phyloP scores from a whole-genome alignment of 83 land plant species.

The Diphasiastrum complanatum region DNA sequence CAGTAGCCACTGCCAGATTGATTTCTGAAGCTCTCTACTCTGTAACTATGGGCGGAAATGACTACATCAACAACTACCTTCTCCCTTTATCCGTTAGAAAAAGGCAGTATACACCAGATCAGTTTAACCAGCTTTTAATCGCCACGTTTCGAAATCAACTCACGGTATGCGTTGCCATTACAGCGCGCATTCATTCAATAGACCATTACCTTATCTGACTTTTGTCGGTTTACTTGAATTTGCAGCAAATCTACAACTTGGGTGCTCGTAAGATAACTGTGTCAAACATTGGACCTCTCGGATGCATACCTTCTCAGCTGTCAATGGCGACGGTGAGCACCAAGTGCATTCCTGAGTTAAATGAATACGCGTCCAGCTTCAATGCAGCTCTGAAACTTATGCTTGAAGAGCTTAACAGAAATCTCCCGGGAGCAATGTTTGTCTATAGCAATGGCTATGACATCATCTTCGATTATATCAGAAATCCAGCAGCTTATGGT shows the following conservation, averaged over 20 bases:
- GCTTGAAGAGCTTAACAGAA: constrained; percentile 29
- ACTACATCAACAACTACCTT: too few species aligned
- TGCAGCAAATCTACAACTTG: constrained; percentile 47
- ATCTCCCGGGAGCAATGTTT: constrained; percentile 28
- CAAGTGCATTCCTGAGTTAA: constrained; percentile 32
- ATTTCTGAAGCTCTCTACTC: too few species aligned
- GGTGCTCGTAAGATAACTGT: constrained; percentile 59
- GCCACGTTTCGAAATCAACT: too few species aligned
- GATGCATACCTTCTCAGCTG: constrained; percentile 53
- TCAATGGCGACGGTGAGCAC: constrained; percentile 34
- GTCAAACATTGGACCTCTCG: constrained; percentile 56
- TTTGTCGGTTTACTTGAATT: too few species aligned
- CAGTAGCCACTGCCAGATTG: too few species aligned
- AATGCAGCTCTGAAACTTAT: constrained; percentile 35
- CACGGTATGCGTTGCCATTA: too few species aligned
- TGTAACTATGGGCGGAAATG: too few species aligned
- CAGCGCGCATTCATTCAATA: too few species aligned
- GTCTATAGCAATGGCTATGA: constrained; percentile 29
- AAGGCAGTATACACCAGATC: too few species aligned
- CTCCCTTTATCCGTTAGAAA: too few species aligned
- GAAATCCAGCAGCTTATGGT: constrained; percentile 44
- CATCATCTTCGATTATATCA: constrained; percentile 32
- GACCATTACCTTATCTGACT: too few species aligned
- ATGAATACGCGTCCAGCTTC: constrained; percentile 30
- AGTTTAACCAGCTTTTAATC: too few species aligned